Evolutionary conservation across 208 protist species (phyloP).

Genomic region (Hexamita inflata): DNA sequence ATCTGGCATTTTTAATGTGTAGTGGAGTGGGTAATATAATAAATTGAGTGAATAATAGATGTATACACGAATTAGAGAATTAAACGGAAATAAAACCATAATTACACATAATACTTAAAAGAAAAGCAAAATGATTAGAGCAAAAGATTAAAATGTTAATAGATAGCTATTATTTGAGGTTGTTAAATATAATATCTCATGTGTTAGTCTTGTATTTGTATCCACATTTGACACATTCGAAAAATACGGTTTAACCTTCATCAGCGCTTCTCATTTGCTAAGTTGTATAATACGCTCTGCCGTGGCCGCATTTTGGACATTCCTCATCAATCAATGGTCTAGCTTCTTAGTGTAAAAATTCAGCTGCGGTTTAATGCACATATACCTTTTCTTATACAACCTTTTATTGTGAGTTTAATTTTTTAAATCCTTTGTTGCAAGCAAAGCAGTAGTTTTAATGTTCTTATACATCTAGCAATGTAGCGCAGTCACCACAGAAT

Average conservation of each 20-base stretch:
- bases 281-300: conserved; percentile 53
- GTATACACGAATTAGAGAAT: too few species aligned
- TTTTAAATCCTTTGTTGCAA: not conserved
- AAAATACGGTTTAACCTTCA: conserved; percentile 62
- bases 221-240: conserved; percentile 53
- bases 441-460: not conserved
- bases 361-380: not conserved
- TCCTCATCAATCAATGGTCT: conserved; percentile 48
- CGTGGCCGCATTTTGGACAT: conserved; percentile 55
- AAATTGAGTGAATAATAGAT: too few species aligned
- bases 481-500: not conserved
- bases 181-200: not conserved
- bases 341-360: conserved; percentile 16
- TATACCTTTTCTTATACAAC: not conserved
- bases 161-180: too few species aligned
- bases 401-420: not conserved
- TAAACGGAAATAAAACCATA: too few species aligned
- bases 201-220: conserved; percentile 14
- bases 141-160: too few species aligned
- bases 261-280: conserved; percentile 57
- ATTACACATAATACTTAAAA: too few species aligned
- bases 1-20: too few species aligned
- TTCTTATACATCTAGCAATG: not conserved
- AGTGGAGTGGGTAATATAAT: too few species aligned
- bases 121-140: too few species aligned